These are phyloP conservation scores for Ailanthus altissimus DNA, from an alignment of 345 rosid genomes.

Conservation along the genomic window DNA sequence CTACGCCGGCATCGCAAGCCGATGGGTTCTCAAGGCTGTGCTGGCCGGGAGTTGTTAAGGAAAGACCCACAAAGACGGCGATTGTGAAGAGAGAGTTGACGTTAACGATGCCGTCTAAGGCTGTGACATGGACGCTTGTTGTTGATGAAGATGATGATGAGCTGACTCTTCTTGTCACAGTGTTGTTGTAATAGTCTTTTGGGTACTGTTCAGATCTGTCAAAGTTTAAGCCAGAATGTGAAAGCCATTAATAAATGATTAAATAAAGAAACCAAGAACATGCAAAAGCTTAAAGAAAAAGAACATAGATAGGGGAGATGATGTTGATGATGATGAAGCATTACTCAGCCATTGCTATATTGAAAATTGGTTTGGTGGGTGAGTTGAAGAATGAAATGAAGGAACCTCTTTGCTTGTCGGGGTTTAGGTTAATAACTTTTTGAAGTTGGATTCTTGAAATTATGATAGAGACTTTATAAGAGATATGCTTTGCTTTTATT, in stretches of 20 bases:
- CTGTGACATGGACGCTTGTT: constrained; percentile 92
- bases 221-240: neutral
- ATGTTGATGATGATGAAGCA: constrained; percentile 12
- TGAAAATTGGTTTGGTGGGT: neutral
- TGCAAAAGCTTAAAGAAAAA: neutral
- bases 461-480: neutral
- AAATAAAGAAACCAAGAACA: neutral
- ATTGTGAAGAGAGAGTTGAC: constrained; percentile 95
- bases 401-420: constrained; percentile 6
- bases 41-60: constrained; percentile 71
- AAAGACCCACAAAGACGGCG: constrained; percentile 95
- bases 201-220: constrained; percentile 58
- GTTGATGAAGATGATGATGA: constrained; percentile 43
- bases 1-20: constrained; percentile 65
- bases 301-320: neutral
- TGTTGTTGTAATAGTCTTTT: constrained; percentile 37
- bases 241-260: neutral
- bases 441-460: neutral
- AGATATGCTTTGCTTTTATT: constrained; percentile 22
- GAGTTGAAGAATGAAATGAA: neutral
- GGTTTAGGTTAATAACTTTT: neutral
- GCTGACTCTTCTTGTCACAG: constrained; percentile 25
- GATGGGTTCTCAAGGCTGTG: constrained; percentile 73
- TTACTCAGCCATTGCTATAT: constrained; percentile 46
- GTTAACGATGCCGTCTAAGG: constrained; percentile 92